A percentile compares a stretch with the other conserved stretches of the same genome.
These are phyloP conservation scores for Paracoccidioides lutzii DNA, from an alignment of 2,329 filamentous ascomycete species.

Conservation along the genomic window DNA sequence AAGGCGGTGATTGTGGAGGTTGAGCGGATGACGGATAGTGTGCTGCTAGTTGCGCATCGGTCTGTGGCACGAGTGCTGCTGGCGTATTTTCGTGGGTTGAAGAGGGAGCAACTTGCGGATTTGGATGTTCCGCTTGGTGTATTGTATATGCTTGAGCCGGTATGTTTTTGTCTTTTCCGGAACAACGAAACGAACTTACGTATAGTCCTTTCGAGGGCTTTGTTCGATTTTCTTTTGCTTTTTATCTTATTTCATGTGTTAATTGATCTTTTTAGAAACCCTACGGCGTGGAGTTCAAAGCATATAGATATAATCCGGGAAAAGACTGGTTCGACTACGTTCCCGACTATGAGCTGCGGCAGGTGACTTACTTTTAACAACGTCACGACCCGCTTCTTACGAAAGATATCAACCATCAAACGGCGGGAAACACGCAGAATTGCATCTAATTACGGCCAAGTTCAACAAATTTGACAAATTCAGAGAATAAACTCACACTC, in stretches of 20 bases:
- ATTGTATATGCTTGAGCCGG: slow-evolving; percentile 83
- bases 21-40: slow-evolving; percentile 92
- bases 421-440: no score
- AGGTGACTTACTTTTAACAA: slow-evolving; percentile 21
- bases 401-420: no score
- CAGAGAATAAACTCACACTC: no score
- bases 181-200: no score
- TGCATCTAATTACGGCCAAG: no score
- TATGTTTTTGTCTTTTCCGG: slow-evolving; percentile 15
- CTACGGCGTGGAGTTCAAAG: slow-evolving; percentile 94
- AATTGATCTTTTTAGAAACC: slow-evolving; percentile 47
- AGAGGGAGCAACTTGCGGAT: slow-evolving; percentile 81
- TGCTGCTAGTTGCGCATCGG: slow-evolving; percentile 82
- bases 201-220: background rate
- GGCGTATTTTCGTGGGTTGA: slow-evolving; percentile 91
- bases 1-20: slow-evolving; percentile 93
- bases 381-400: no score
- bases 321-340: slow-evolving; percentile 72
- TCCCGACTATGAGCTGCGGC: slow-evolving; percentile 63
- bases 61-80: slow-evolving; percentile 85
- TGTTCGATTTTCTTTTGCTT: background rate
- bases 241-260: background rate
- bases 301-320: slow-evolving; percentile 74
- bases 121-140: slow-evolving; percentile 89
- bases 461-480: no score